These are phyloP conservation scores for Paraphaeosphaeria minitans DNA, from an alignment of 2,329 filamentous ascomycete species.

Conservation along the genomic window DNA sequence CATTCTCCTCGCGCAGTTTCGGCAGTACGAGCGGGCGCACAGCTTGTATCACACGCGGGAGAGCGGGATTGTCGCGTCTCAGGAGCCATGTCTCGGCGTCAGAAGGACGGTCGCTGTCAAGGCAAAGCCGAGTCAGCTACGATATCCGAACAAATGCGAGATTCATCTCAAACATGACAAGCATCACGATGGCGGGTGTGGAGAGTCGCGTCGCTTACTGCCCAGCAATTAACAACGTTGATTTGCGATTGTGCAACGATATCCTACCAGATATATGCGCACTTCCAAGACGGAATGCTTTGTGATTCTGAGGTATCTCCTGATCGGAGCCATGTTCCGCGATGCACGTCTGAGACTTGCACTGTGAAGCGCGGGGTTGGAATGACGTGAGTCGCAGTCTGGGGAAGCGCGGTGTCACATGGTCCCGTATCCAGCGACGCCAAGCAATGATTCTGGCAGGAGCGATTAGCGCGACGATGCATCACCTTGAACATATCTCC, in stretches of 20 bases:
- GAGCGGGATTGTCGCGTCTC: slow-evolving; percentile 73
- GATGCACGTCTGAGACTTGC: background rate
- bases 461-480: background rate
- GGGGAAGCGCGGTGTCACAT: slow-evolving; percentile 11
- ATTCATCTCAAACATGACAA: background rate
- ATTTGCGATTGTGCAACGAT: background rate
- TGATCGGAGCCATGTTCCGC: slow-evolving; percentile 72
- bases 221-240: background rate
- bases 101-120: slow-evolving; percentile 71
- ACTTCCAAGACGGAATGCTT: slow-evolving; percentile 96
- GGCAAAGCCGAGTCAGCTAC: background rate
- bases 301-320: slow-evolving; percentile 88
- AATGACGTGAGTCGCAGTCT: slow-evolving; percentile 2
- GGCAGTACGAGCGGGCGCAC: slow-evolving; percentile 86
- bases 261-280: slow-evolving; percentile 75
- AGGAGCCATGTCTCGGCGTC: slow-evolving; percentile 84
- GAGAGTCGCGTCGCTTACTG: slow-evolving; percentile 1
- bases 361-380: background rate
- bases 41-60: slow-evolving; percentile 82
- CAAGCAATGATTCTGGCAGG: background rate
- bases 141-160: slow-evolving; percentile 2
- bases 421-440: background rate
- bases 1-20: slow-evolving; percentile 86
- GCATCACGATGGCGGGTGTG: background rate
- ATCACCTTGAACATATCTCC: background rate